Base-by-base conservation (phyloP, 192 early-diverging fungal species). In the Linnemannia exigua region DNA sequence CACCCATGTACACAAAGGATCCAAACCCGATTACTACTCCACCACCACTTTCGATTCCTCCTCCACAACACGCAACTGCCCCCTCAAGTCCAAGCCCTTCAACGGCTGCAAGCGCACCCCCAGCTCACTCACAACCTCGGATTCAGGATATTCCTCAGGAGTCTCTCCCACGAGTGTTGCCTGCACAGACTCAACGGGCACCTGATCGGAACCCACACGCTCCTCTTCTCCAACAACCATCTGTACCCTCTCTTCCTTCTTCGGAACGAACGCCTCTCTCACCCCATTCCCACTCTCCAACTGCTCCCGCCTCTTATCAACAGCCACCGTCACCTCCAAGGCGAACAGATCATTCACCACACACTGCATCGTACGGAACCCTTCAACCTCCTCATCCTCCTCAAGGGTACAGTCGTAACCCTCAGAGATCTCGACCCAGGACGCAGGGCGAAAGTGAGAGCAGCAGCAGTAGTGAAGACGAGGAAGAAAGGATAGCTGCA, bases 1-100 rank as follows among this genome's bases (percentile, higher is more conserved):
- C 73, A 5, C 72, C 79, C 20, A 73, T 79, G 78, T 79, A 79
- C 54, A 73, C 77, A 47, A 48, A 71, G 25, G 70, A 79, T 28
- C 51, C 77, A 19, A 11, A 25, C 1, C 8, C 41, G 6, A 12
- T 63, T 3, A 3, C 3, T 63, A n/a, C 28, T 15, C 58, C 58
- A 31, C 58, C 58, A 31, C 58, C 9, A 16, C 28, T 25, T 63
- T 63, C 28, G 28, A 63, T 31, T 12, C 28, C n/a, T 12, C 12
- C 58, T 31, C 58, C 12, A 63, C 58, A n/a, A 63, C 12, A 2
- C 28, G 58, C 58, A n/a, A 31, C 58, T 15, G 58, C 58, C 11
- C 58, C 58, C 14, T 3, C 28, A 3, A 63, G n/a, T 63, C 58
- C 58, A 63, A 63, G 58, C 3, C 41, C 41, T 6, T 14, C 58